phyloP scores from a whole-genome alignment of 164 flowering plant genomes.

The Tinospora cordifolia region DNA sequence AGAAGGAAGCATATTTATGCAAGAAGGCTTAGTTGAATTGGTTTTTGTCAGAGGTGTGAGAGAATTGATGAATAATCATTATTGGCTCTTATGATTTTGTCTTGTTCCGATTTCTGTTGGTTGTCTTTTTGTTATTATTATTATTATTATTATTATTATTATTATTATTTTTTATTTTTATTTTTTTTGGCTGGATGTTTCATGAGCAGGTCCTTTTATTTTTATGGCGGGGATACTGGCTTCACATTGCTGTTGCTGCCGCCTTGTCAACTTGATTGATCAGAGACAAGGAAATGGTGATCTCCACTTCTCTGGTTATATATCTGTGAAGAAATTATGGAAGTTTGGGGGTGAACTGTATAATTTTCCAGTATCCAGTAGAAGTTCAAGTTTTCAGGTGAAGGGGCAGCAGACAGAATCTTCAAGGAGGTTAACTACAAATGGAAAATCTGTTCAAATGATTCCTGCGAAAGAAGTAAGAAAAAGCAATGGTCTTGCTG shows the following conservation, averaged over 20 bases:
- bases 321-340: constrained; percentile 19
- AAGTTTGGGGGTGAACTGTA: constrained; percentile 16
- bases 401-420: constrained; percentile 41
- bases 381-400: constrained; percentile 25
- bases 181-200: not conserved
- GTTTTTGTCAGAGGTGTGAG: not conserved
- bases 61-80: not conserved
- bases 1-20: too few species aligned
- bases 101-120: too few species aligned
- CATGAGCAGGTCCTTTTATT: constrained; percentile 17
- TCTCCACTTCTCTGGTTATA: constrained; percentile 46
- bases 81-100: not conserved
- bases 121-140: too few species aligned
- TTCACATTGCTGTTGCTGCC: constrained; percentile 51
- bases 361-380: constrained; percentile 12
- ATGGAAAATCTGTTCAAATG: constrained; percentile 37
- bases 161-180: not conserved
- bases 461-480: constrained; percentile 51
- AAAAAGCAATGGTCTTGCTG: not conserved
- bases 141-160: too few species aligned
- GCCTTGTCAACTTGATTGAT: constrained; percentile 20
- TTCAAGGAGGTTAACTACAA: constrained; percentile 28
- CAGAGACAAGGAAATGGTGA: constrained; percentile 26
- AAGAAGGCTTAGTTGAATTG: too few species aligned
- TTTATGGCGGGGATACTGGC: constrained; percentile 64